A percentile compares a stretch with the other conserved stretches of the same genome.
Evolutionary conservation across 1,139 yeast species (phyloP).

Genomic region (Taiozyma sp.): DNA sequence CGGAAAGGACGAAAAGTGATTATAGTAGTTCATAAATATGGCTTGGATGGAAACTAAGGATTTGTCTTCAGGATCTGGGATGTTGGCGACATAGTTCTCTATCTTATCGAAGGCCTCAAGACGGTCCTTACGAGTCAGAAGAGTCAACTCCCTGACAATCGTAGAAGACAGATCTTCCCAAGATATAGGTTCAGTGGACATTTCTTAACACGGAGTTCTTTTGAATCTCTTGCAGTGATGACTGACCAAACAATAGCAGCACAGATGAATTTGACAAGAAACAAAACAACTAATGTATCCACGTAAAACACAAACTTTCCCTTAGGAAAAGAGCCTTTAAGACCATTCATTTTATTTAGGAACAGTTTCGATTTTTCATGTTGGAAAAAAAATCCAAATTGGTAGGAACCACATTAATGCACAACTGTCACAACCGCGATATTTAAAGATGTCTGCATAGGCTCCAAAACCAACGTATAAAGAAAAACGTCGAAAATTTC

Average conservation of each 20-base stretch:
- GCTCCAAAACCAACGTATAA: background rate
- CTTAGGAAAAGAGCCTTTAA: background rate
- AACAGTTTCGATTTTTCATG: background rate
- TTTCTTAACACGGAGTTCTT: background rate
- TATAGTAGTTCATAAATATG: constrained; percentile 39
- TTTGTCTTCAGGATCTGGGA: constrained; percentile 13
- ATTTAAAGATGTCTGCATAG: background rate
- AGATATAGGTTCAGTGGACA: constrained; percentile 8
- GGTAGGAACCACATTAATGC: background rate
- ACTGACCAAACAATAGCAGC: background rate
- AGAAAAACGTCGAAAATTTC: constrained; percentile 8
- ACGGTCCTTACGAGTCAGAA: constrained; percentile 34
- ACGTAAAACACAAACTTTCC: background rate
- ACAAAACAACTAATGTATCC: background rate
- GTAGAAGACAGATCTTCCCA: constrained; percentile 29
- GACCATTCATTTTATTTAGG: background rate
- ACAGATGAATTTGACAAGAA: background rate
- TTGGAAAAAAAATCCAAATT: background rate
- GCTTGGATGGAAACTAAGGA: constrained; percentile 26
- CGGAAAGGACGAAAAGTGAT: constrained; percentile 49
- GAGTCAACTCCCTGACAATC: constrained; percentile 28
- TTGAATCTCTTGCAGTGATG: background rate
- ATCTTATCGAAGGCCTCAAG: constrained; percentile 17
- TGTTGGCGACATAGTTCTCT: constrained; percentile 26
- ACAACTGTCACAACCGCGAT: background rate